Evolutionary conservation across 768 basidiomycete genomes (phyloP), one percentile per base, ranked within the genome.

Genomic region (Xerocomellus amylosporus): DNA sequence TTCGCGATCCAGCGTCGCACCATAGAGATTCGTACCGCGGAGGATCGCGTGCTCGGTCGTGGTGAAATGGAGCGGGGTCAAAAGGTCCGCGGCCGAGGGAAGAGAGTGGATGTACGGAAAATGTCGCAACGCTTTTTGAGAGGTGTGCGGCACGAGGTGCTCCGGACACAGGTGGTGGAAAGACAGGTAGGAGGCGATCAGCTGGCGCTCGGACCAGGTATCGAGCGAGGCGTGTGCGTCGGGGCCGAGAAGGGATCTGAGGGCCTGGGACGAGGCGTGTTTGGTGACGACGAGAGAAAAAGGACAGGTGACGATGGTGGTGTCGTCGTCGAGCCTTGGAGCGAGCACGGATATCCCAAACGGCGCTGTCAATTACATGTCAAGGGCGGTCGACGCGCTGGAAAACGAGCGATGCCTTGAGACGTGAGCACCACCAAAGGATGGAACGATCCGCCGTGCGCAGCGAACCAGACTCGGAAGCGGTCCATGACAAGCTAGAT

Each of bases 1-100:
- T 57, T 78, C 69, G 1, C 92, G 81, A 57, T 93, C 88, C 13
- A 78, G 49, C 1, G 89, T 85, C 0, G 93, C 93, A 3, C 87
- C 85, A 58, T 84, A 83, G 3, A 98, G 65, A 67, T 95, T 95
- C 3, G 88, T 89, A 0, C 92, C 93, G 49, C 78, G 75, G 47
- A 97, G 79, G 10, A 84, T 66, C 19, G 82, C 77, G 17, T 85
- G 71, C 65, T 98, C 95, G 15, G 63, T 49, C 0, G 66, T 44
- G 0, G 80, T 80, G 65, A 92, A 97, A 58, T 89, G 84, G 13
- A 93, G 74, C 0, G 93, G 81, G 0, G 94, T 95, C 14, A 77
- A 72, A 0, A 96, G 75, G 49, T 78, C 74, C 2, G 75, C 70
- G 0, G 77, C 45, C 0, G 74, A 26, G 0, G 95, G 95, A 2